Base-by-base conservation (phyloP, 306 rosid species). In the Ochetophila trinervis region DNA sequence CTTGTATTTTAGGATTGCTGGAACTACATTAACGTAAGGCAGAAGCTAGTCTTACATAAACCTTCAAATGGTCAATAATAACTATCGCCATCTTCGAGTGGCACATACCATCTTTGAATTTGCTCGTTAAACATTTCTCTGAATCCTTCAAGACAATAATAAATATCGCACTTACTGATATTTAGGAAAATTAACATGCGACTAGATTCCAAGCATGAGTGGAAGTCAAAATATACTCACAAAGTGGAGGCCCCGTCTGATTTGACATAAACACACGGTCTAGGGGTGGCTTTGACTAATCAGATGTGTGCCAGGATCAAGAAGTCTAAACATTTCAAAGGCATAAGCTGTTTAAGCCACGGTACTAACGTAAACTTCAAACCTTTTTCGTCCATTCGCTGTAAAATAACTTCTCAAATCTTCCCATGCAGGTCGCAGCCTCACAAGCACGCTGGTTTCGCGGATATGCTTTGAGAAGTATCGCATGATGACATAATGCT, bases 341-440 rank as follows among this genome's bases (percentile, higher is more conserved):
- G 98, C 97, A 71, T 91, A 91, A 72, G 88, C 95, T 79, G 88
- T 86, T 82, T 91, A 95, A 78, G 97, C 97, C 97, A 91, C 88
- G 47, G 97, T 91, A 76, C 97, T 86, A 32, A 91, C 97, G 75
- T 86, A 87, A 45, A 91, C 98, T 82, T 91, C 96, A 88, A 91
- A 88, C 60, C 96, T 75, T 77, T 87, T 91, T 19, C 98, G 87
- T 53, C 96, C 96, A 78, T 76, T 91, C 40, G 98, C 96, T 53
- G 73, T 88, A 68, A 91, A 87, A 82, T 91, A 91, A 80, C 95
- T 76, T 82, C 96, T 82, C 73, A 91, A 78, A 71, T 88, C 98
- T 83, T 91, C 98, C 98, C 98, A 91, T 27, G 98, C 96, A 63
- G 96, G 96, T 11, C 98, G 91, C 69, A 91, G 75, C 83, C 98